phyloP scores from a whole-genome alignment of 2,329 filamentous ascomycete genomes.

The Epichloe festucae region DNA sequence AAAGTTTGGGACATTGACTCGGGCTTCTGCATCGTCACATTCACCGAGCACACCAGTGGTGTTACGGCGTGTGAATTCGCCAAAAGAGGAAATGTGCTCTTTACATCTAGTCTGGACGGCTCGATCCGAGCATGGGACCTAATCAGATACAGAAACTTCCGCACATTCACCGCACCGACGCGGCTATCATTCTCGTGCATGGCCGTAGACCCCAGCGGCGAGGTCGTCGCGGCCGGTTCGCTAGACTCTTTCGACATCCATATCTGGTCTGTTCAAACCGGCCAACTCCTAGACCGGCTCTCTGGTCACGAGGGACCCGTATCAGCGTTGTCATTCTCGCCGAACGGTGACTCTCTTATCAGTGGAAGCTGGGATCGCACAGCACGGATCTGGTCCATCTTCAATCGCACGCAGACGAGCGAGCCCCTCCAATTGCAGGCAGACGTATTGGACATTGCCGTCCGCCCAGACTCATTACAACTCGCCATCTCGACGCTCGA shows the following conservation, averaged over 20 bases:
- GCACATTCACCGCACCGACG: slow-evolving; percentile 90
- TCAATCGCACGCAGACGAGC: slow-evolving; percentile 84
- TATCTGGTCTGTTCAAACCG: slow-evolving; percentile 97
- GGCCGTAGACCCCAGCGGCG: slow-evolving; percentile 92
- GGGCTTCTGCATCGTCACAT: slow-evolving; percentile 95
- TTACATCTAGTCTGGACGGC: slow-evolving; percentile 88
- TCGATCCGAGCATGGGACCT: slow-evolving; percentile 94
- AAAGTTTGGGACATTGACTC: slow-evolving; percentile 97
- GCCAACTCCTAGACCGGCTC: slow-evolving; percentile 81
- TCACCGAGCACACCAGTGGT: slow-evolving; percentile 89
- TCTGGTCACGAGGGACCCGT: slow-evolving; percentile 91
- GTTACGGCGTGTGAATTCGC: slow-evolving; percentile 93
- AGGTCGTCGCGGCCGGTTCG: slow-evolving; percentile 90
- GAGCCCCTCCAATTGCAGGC: slow-evolving; percentile 87
- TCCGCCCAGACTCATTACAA: slow-evolving; percentile 83
- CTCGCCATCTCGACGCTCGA: slow-evolving; percentile 86
- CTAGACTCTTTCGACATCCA: slow-evolving; percentile 95
- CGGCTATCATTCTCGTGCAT: slow-evolving; percentile 85
- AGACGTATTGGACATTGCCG: slow-evolving; percentile 74
- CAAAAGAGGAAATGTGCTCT: slow-evolving; percentile 88
- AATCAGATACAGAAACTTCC: slow-evolving; percentile 90
- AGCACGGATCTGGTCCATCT: slow-evolving; percentile 91
- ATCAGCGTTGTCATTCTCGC: slow-evolving; percentile 75
- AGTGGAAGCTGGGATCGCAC: slow-evolving; percentile 97
- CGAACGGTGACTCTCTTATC: slow-evolving; percentile 69